Conservation (phyloP, 2,329 filamentous ascomycete genomes). For the Achaetomium macrosporum region DNA sequence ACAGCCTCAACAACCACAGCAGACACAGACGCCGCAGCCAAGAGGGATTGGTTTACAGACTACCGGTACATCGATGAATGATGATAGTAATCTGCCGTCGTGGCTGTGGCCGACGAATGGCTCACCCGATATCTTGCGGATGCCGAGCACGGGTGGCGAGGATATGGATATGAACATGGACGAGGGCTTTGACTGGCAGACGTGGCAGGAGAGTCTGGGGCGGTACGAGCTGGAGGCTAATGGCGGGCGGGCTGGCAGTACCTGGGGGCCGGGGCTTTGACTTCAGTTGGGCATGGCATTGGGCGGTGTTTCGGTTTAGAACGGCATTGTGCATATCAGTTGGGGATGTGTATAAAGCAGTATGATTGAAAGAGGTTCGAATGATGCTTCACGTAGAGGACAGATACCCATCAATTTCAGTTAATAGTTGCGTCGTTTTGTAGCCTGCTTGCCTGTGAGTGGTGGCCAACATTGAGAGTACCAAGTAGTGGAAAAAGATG, state of each 20-base stretch:
- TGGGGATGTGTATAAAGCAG: no score
- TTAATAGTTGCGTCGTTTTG: no score
- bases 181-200: slow-evolving; percentile 35
- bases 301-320: no score
- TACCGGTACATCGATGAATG: slow-evolving; percentile 14
- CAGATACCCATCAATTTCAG: no score
- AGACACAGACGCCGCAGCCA: background rate
- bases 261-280: slow-evolving; percentile 17
- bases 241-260: slow-evolving; percentile 20
- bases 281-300: background rate
- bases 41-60: slow-evolving; percentile 10
- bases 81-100: slow-evolving; percentile 47
- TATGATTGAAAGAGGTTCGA: no score
- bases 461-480: no score
- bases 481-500: no score
- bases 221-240: slow-evolving; percentile 27
- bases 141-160: slow-evolving; percentile 21
- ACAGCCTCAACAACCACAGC: slow-evolving; percentile 5
- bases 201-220: slow-evolving; percentile 32
- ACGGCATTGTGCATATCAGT: no score
- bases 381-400: no score
- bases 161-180: slow-evolving; percentile 34
- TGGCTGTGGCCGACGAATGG: slow-evolving; percentile 45
- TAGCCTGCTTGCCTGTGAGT: no score
- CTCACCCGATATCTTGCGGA: slow-evolving; percentile 13